Evolutionary conservation across 139 green algal genomes (phyloP).

Genomic region (Chlamydomonas schloesseri): DNA sequence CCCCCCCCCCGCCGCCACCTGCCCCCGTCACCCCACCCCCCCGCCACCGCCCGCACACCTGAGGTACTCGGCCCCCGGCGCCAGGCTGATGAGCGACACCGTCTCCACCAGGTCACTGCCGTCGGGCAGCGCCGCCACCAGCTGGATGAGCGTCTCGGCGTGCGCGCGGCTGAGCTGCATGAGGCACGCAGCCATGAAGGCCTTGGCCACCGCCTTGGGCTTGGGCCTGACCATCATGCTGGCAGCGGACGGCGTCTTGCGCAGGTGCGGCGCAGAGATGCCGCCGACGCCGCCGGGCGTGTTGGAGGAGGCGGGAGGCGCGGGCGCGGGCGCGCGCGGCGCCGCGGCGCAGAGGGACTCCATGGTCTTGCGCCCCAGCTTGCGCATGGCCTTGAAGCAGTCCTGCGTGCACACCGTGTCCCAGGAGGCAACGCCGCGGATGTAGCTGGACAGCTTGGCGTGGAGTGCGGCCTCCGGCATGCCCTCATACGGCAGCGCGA

Average conservation of each 20-base stretch:
- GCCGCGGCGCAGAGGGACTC: constrained; percentile 2
- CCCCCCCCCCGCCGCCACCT: no score
- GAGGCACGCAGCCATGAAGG: constrained; percentile 46
- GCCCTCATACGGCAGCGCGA: constrained; percentile 28
- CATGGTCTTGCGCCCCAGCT: constrained; percentile 20
- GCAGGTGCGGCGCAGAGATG: not conserved
- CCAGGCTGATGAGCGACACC: constrained; percentile 10
- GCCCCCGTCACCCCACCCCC: not conserved
- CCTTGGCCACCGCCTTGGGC: constrained; percentile 6
- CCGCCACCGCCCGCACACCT: not conserved
- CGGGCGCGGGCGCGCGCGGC: not conserved
- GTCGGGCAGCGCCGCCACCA: constrained; percentile 21
- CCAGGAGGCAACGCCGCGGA: constrained; percentile 4
- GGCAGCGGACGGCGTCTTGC: not conserved
- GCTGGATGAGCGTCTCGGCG: constrained; percentile 13
- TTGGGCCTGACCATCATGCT: constrained; percentile 1
- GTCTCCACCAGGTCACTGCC: constrained; percentile 11
- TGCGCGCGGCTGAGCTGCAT: constrained; percentile 36
- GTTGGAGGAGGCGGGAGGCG: not conserved
- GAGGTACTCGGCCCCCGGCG: constrained; percentile 39
- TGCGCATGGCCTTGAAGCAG: constrained; percentile 42
- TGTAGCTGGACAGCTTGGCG: constrained; percentile 21
- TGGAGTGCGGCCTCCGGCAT: constrained; percentile 29
- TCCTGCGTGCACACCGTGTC: constrained; percentile 33
- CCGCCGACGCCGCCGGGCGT: no score